Evolutionary conservation across 257 asterid species (phyloP).

Genomic region (Datura wrightii): DNA sequence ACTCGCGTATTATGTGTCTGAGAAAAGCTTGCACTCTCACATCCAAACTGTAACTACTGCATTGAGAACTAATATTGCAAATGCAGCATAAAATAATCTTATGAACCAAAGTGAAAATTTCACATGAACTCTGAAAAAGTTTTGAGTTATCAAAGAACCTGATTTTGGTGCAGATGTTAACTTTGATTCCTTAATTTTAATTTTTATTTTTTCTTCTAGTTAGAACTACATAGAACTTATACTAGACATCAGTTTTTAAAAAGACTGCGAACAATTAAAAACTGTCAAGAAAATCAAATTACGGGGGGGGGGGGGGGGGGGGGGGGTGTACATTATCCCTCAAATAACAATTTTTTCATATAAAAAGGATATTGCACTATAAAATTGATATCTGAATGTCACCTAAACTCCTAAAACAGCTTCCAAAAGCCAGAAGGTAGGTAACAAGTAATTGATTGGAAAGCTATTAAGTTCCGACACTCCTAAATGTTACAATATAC

Average conservation of each 20-base stretch:
- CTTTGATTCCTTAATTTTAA: neutral
- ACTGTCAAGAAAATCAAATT: neutral
- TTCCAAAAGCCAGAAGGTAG: slow-evolving; percentile 16
- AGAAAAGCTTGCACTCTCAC: too few relatives aligned
- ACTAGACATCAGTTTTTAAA: neutral
- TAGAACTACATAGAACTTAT: neutral
- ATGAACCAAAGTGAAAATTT: neutral
- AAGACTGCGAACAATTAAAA: neutral
- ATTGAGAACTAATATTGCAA: neutral
- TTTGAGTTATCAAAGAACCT: neutral
- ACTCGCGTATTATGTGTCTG: too few relatives aligned
- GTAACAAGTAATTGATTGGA: too few relatives aligned
- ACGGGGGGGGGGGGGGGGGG: neutral
- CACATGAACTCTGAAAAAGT: neutral
- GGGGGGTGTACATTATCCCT: neutral
- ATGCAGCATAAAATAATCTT: neutral
- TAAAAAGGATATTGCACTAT: neutral
- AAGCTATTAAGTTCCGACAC: neutral
- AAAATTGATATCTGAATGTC: neutral
- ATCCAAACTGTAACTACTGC: neutral
- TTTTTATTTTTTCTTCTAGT: neutral
- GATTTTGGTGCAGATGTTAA: neutral
- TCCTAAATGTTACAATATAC: slow-evolving; percentile 14
- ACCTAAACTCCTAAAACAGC: neutral
- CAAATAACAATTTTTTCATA: neutral